Evolutionary conservation across 176 grass and related monocot genomes (phyloP).

Genomic region (Thalia dealbata): DNA sequence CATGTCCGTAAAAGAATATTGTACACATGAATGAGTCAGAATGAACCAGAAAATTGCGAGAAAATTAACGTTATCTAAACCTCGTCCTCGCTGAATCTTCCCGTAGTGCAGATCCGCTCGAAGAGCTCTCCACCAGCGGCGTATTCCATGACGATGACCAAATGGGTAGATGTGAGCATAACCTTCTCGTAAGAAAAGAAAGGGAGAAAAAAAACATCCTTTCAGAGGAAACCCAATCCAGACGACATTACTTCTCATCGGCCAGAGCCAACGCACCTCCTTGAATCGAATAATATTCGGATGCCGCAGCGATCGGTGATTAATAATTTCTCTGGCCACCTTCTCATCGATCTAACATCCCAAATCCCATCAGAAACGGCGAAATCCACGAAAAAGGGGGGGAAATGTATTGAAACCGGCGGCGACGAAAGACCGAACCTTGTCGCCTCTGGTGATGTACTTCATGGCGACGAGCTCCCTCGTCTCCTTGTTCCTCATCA

Average conservation of each 20-base stretch:
- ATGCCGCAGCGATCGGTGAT: constrained; percentile 79
- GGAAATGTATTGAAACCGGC: neutral
- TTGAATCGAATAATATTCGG: constrained; percentile 83
- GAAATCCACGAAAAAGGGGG: too few relatives aligned
- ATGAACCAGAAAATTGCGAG: too few relatives aligned
- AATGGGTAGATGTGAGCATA: constrained; percentile 72
- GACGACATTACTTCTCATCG: neutral
- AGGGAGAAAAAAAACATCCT: constrained; percentile 8
- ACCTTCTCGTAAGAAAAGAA: constrained; percentile 27
- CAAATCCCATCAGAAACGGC: neutral
- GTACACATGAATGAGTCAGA: neutral
- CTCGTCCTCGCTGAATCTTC: constrained; percentile 84
- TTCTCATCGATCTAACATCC: constrained; percentile 48
- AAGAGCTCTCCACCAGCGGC: constrained; percentile 84
- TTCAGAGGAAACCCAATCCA: constrained; percentile 10
- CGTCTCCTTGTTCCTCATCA: constrained; percentile 80
- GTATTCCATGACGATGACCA: constrained; percentile 82
- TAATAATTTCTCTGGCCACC: constrained; percentile 73
- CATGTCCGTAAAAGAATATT: neutral
- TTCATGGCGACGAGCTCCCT: constrained; percentile 94
- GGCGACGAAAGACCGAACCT: constrained; percentile 26
- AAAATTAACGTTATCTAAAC: constrained; percentile 16
- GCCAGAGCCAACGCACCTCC: constrained; percentile 35
- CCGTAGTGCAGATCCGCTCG: constrained; percentile 64
- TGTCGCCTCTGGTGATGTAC: constrained; percentile 66